Conservation (phyloP, 306 rosid species). For the Canavalia gladiata region DNA sequence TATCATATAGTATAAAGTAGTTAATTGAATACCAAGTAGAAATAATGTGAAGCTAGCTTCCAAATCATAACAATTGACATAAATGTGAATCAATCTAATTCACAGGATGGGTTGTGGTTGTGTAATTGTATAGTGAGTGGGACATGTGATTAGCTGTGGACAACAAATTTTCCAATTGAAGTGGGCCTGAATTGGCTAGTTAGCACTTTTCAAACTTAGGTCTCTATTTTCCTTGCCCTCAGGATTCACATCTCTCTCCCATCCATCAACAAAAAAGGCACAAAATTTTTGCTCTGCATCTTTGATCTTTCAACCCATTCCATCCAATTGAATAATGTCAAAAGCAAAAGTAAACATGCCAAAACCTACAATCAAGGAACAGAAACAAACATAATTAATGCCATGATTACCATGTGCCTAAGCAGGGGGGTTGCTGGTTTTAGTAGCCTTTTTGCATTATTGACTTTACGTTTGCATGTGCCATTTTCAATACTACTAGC, state of each 20-base stretch:
- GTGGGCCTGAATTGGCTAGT: slow-evolving; percentile 43
- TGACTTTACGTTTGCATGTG: slow-evolving; percentile 44
- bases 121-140: slow-evolving; percentile 26
- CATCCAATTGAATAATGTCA: slow-evolving; percentile 41
- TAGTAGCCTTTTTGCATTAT: slow-evolving; percentile 37
- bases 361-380: slow-evolving; percentile 45
- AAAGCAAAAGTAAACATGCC: slow-evolving; percentile 48
- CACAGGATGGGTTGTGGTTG: neutral
- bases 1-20: neutral
- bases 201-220: slow-evolving; percentile 14
- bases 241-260: slow-evolving; percentile 10
- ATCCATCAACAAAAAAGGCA: slow-evolving; percentile 24
- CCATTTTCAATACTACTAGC: slow-evolving; percentile 10
- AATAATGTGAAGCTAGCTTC: neutral
- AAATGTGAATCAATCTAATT: slow-evolving; percentile 13
- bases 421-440: slow-evolving; percentile 27
- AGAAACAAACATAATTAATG: slow-evolving; percentile 44
- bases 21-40: neutral
- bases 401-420: slow-evolving; percentile 47
- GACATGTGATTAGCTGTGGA: slow-evolving; percentile 46
- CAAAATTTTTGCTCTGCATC: neutral
- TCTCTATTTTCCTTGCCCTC: neutral
- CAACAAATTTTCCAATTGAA: slow-evolving; percentile 39
- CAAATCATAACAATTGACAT: neutral
- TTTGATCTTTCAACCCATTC: slow-evolving; percentile 15